A percentile compares a stretch with the other conserved stretches of the same genome.
Conservation (phyloP, 768 basidiomycete species). For the Trametes punicea region DNA sequence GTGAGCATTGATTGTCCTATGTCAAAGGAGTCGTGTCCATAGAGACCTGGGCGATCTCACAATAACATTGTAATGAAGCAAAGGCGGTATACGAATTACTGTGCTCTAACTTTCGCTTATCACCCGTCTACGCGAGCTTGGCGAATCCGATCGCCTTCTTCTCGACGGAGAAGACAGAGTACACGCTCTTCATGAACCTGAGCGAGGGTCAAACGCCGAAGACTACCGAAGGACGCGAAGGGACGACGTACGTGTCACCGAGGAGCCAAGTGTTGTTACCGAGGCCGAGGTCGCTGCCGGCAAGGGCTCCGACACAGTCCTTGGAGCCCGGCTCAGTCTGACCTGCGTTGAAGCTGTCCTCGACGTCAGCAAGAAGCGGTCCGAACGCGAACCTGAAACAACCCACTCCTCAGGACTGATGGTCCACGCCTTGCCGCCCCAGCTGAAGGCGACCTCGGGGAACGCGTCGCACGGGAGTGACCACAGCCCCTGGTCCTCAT, state of each 20-base stretch:
- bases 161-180: slow-evolving; percentile 13
- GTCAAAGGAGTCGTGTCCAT: too few relatives aligned
- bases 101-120: not conserved
- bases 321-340: not conserved
- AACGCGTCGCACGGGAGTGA: slow-evolving; percentile 15
- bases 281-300: slow-evolving; percentile 17
- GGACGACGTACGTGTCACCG: slow-evolving; percentile 14
- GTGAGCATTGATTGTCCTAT: too few relatives aligned
- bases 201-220: not conserved
- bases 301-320: slow-evolving; percentile 15
- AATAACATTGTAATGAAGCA: not conserved
- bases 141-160: slow-evolving; percentile 10
- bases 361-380: not conserved
- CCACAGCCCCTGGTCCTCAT: slow-evolving; percentile 12
- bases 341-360: slow-evolving; percentile 13
- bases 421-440: slow-evolving; percentile 19
- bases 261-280: slow-evolving; percentile 19
- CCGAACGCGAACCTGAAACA: not conserved
- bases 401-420: slow-evolving; percentile 14
- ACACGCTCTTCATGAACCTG: slow-evolving; percentile 13
- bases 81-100: not conserved
- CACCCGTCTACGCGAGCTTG: not conserved
- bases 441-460: slow-evolving; percentile 19
- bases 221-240: not conserved
- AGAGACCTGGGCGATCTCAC: not conserved